Percentiles rank a stretch among this genome's conserved stretches.
Conservation (phyloP, 2,329 filamentous ascomycete species). For the Venturia asperata region DNA sequence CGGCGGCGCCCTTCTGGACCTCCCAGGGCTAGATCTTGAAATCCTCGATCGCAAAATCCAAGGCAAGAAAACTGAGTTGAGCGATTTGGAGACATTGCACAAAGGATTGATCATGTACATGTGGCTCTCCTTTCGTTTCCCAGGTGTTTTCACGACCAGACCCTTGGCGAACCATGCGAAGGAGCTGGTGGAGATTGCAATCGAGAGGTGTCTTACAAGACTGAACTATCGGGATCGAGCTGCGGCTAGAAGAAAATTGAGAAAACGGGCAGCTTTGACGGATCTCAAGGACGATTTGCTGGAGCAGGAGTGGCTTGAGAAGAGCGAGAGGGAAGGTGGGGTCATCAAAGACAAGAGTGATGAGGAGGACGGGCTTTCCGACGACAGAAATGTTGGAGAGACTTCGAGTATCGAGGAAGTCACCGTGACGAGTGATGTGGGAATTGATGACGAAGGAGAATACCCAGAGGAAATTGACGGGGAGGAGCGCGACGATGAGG, state of each 20-base stretch:
- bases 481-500: neutral
- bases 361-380: neutral
- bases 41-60: constrained; percentile 54
- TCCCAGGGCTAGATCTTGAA: constrained; percentile 64
- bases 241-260: neutral
- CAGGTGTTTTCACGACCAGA: constrained; percentile 70
- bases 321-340: neutral
- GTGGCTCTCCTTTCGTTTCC: constrained; percentile 88
- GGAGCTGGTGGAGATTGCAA: constrained; percentile 64
- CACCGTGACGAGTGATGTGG: neutral
- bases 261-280: neutral
- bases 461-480: neutral
- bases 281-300: constrained; percentile 4
- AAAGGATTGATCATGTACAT: constrained; percentile 77
- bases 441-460: neutral
- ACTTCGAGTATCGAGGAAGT: neutral
- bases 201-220: constrained; percentile 42
- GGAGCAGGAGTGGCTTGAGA: neutral
- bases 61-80: constrained; percentile 51
- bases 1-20: constrained; percentile 62
- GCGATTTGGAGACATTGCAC: constrained; percentile 68
- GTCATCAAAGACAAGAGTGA: neutral
- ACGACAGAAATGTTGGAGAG: neutral
- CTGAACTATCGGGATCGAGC: constrained; percentile 10
- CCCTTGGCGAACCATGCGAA: constrained; percentile 74